phyloP scores from a whole-genome alignment of 1,139 yeast species.

The Neolecta irregularis region DNA sequence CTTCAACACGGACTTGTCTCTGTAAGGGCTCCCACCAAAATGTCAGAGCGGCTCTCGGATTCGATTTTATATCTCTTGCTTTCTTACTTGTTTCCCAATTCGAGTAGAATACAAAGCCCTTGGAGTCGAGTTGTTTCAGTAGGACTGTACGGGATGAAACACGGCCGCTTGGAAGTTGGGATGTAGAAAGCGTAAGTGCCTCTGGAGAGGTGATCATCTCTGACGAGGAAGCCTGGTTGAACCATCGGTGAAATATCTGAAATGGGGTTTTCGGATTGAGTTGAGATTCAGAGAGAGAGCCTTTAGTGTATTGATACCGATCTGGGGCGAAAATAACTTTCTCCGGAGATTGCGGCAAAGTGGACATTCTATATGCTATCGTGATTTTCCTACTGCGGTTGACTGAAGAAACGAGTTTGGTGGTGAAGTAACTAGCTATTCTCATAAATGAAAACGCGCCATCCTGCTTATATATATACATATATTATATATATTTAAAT shows the following conservation, averaged over 20 bases:
- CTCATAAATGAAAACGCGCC: too few relatives aligned
- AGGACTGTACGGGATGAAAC: constrained; percentile 72
- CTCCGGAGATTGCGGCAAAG: too few relatives aligned
- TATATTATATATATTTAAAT: too few relatives aligned
- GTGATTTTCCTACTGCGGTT: too few relatives aligned
- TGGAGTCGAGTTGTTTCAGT: constrained; percentile 71
- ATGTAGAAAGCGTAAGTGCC: constrained; percentile 67
- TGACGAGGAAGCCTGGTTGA: too few relatives aligned
- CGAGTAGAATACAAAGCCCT: constrained; percentile 72
- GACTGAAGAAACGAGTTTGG: too few relatives aligned
- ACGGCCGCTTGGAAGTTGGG: constrained; percentile 72
- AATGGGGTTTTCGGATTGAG: constrained; percentile 7
- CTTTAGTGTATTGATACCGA: constrained; percentile 12
- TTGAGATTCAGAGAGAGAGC: constrained; percentile 4
- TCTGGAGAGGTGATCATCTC: too few relatives aligned
- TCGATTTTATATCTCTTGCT: constrained; percentile 49
- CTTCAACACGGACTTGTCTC: constrained; percentile 88
- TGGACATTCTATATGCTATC: too few relatives aligned
- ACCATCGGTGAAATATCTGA: constrained; percentile 10
- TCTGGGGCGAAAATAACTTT: too few relatives aligned
- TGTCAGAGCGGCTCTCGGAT: constrained; percentile 42
- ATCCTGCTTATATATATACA: too few relatives aligned
- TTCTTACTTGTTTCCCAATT: constrained; percentile 85
- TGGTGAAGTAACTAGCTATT: too few relatives aligned
- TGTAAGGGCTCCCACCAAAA: constrained; percentile 87